Evolutionary conservation across 441 rosid genomes (phyloP), one percentile per base, ranked within the genome.

Genomic region (Aleurites moluccanus): DNA sequence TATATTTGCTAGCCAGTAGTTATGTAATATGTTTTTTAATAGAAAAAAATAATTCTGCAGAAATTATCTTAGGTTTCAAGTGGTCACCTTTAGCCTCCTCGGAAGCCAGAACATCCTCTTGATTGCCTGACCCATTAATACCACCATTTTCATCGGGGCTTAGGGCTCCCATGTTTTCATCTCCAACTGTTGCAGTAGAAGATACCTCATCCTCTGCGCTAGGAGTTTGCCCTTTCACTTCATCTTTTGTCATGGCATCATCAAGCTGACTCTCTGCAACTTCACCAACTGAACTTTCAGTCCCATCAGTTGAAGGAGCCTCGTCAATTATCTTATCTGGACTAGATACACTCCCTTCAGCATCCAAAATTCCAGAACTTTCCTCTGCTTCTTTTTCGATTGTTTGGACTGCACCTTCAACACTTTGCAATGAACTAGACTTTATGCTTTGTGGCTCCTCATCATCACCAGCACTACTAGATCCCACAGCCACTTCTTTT

Each of bases 101-200:
- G 59, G 79, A 35, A 73, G 79, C 75, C 70, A 82, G 67, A 83
- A 70, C 66, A 74, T 83, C 80, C n/a, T 78, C 40, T 67, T 76
- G 78, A 67, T 57, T 70, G 72, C 61, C 83, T 65, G 90, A 78
- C 79, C 79, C 75, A 52, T 74, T 52, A 42, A 81, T 56, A 73
- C 79, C 80, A 50, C 84, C 85, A 73, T 75, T 83, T 73, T 79
- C 79, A 69, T 84, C 88, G 27, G 85, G 74, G 44, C 59, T 50
- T 69, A 71, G 38, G 64, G 78, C 68, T 71, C 73, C 86, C 38
- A 38, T 50, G 27, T 67, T 83, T 72, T 83, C 86, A 28, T 74
- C 78, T 77, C 64, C 76, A 74, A 59, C 68, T 45, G 83, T 67
- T 69, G 75, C 78, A 72, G 57, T 74, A 57, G 86, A 68, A 66